phyloP scores from a whole-genome alignment of 805 yeast species.

The Starmerella geochares region DNA sequence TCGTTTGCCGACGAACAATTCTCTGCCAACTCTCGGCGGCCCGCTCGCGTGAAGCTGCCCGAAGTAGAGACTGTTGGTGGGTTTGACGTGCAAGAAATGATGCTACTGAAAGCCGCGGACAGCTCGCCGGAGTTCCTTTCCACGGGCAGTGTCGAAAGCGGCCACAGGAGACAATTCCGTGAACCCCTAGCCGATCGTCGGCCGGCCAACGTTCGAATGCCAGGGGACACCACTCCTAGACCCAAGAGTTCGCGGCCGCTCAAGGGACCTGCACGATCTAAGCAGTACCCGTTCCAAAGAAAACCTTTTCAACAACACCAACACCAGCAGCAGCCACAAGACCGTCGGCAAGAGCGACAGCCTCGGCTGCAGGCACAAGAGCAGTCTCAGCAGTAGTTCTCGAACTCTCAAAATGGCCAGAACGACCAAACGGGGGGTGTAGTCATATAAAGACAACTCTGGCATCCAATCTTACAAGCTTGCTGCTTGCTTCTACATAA shows the following conservation, averaged over 20 bases:
- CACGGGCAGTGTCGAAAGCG: background rate
- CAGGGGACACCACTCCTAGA: background rate
- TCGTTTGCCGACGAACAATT: background rate
- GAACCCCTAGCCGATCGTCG: slow-evolving; percentile 6
- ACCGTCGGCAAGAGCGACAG: background rate
- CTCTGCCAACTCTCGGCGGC: background rate
- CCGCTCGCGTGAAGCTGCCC: slow-evolving; percentile 3
- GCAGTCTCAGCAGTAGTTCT: background rate
- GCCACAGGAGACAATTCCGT: background rate
- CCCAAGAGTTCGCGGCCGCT: background rate
- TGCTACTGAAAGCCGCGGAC: background rate
- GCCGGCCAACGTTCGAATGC: slow-evolving; percentile 1
- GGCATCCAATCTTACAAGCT: too few relatives aligned
- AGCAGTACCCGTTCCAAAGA: too few relatives aligned
- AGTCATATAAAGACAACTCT: too few relatives aligned
- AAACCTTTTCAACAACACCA: background rate
- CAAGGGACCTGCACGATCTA: background rate
- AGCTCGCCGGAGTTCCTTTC: background rate
- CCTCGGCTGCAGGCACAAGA: too few relatives aligned
- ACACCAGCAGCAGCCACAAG: background rate
- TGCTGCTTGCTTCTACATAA: background rate
- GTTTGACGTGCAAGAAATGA: background rate
- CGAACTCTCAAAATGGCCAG: background rate
- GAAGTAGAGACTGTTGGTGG: background rate
- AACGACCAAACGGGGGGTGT: background rate